Conservation (phyloP, 768 basidiomycete genomes). For the Podaxis sp. region DNA sequence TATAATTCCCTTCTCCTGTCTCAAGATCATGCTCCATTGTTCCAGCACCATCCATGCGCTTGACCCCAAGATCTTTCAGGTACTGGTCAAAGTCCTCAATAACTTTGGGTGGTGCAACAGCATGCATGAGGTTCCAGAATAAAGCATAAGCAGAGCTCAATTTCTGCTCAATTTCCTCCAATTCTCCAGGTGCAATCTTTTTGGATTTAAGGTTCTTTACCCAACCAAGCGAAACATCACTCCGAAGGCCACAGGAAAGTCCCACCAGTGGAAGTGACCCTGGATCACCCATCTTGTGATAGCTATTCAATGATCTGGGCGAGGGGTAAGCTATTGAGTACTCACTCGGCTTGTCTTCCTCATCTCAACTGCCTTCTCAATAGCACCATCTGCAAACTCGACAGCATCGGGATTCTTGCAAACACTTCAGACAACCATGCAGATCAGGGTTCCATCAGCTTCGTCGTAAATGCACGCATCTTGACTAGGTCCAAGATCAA, state of each 20-base stretch:
- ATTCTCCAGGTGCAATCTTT: background rate
- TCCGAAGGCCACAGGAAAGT: background rate
- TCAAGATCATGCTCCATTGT: background rate
- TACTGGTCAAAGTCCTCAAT: background rate
- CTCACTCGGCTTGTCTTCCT: too few relatives aligned
- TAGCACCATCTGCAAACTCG: too few relatives aligned
- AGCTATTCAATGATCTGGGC: too few relatives aligned
- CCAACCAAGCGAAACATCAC: background rate
- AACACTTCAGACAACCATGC: too few relatives aligned
- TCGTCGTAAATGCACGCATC: too few relatives aligned
- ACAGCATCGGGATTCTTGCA: too few relatives aligned
- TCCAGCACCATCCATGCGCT: background rate
- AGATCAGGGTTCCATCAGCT: too few relatives aligned
- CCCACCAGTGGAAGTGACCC: background rate
- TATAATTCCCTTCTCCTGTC: background rate
- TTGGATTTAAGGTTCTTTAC: too few relatives aligned
- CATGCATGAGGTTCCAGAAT: background rate
- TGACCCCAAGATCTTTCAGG: background rate
- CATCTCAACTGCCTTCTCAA: too few relatives aligned
- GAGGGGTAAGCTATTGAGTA: too few relatives aligned
- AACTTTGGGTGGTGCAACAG: background rate
- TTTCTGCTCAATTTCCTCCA: background rate
- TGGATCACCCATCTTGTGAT: background rate
- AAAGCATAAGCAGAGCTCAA: background rate
- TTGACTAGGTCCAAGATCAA: too few relatives aligned